Base-by-base conservation (phyloP, 305 asterid genomes). In the Petunia hybrid region DNA sequence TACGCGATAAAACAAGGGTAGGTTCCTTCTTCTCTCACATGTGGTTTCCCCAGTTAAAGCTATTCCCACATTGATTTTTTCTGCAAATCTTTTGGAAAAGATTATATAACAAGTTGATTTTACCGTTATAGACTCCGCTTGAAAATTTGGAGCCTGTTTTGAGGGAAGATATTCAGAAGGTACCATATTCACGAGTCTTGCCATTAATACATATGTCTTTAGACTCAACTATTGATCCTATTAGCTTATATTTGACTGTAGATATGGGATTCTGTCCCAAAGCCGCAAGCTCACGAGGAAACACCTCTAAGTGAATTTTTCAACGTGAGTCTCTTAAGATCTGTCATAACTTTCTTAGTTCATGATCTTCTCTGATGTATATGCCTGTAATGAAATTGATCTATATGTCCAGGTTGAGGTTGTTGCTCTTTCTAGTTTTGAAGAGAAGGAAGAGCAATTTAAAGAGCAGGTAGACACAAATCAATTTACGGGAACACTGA, bases 131-230 rank as follows among this genome's bases (percentile, higher is more conserved):
- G 98, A 94, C 98, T 42, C 99, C 98, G 77, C 83, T 94, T 90
- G 98, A 94, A 85, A 94, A 90, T 85, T 87, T 97, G 91, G 99
- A 97, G 87, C 97, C 98, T 38, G 91, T 93, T 83, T 85, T 97
- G 66, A 92, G 98, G 84, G 99, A 97, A 87, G 99, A 97, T 85
- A 88, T 97, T 86, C 97, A 94, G 83, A 94, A 97, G 98, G 98
- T 93, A 88, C 68, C 76, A 45, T 68, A 61, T 80, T 40, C 73
- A 8, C 73, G 53, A 51, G 38, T 60, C 43, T 84, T 78, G 78
- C 14, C 8, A 43, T 31, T 61, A 35, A 22, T 63, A 12, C 36
- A 8, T 3, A 31, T 2, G 39, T 36, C 41, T 65, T 12, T 76
- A 31, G 22, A 75, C 5, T 75, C 78, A 53, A 60, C 40, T 75